These are phyloP conservation scores for Leishmania major DNA, from an alignment of 208 protist genomes.

Conservation along the genomic window DNA sequence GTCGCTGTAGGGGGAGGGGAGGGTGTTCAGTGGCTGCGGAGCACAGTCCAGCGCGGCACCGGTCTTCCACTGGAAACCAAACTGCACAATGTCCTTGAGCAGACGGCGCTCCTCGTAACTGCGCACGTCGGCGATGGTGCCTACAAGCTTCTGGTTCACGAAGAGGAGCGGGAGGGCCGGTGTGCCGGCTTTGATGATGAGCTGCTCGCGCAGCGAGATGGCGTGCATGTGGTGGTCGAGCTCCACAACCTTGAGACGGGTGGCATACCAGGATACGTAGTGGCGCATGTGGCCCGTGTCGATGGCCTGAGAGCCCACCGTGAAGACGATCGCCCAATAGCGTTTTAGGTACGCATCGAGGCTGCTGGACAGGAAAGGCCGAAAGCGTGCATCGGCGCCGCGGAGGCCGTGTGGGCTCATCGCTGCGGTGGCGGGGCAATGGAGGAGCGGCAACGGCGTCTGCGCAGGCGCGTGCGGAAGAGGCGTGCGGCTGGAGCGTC, in stretches of 20 bases:
- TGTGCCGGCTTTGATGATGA: constrained; percentile 45
- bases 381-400: constrained; percentile 29
- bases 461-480: neutral
- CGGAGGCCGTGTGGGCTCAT: constrained; percentile 14
- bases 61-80: constrained; percentile 89
- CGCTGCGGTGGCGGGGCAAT: neutral
- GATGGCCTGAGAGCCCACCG: constrained; percentile 63
- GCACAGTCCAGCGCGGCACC: constrained; percentile 34
- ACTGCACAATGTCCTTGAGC: constrained; percentile 90
- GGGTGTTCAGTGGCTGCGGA: constrained; percentile 50
- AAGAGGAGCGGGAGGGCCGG: constrained; percentile 79
- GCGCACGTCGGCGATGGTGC: constrained; percentile 72
- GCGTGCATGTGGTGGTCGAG: constrained; percentile 87
- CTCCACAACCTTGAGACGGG: constrained; percentile 82
- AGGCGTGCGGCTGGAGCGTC: neutral
- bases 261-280: constrained; percentile 90
- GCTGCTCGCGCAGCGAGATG: constrained; percentile 50
- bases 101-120: constrained; percentile 62
- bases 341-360: constrained; percentile 72
- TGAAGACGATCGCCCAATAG: constrained; percentile 90
- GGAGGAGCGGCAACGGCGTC: neutral
- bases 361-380: constrained; percentile 61
- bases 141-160: constrained; percentile 83
- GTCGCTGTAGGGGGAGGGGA: constrained; percentile 77
- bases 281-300: constrained; percentile 87